A percentile compares a stretch with the other conserved stretches of the same genome.
phyloP scores from a whole-genome alignment of 192 early-diverging fungal genomes.

The Entomortierella parvispora region DNA sequence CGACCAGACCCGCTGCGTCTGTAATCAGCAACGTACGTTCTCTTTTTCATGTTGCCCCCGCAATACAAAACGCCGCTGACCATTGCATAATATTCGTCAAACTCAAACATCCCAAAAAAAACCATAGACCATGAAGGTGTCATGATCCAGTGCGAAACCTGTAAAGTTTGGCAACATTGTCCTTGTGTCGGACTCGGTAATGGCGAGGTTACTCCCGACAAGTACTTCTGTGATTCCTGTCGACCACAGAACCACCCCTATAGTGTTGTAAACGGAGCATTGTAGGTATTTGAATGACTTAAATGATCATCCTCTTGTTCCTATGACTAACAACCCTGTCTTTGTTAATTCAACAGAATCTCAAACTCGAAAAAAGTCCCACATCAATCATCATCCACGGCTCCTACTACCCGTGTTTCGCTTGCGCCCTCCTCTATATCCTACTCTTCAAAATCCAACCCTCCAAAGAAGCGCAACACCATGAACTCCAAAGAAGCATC shows the following conservation, averaged over 20 bases:
- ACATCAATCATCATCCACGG: not conserved
- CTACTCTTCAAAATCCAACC: conserved; percentile 47
- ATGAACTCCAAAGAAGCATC: conserved; percentile 66
- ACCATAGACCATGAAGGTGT: conserved; percentile 63
- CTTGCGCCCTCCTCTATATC: conserved; percentile 1
- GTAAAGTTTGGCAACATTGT: conserved; percentile 66
- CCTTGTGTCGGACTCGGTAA: conserved; percentile 58
- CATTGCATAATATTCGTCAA: too few species aligned
- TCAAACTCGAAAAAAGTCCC: conserved; percentile 22
- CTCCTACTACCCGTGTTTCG: not conserved
- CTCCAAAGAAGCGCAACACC: conserved; percentile 64
- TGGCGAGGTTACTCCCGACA: conserved; percentile 58
- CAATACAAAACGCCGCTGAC: too few species aligned
- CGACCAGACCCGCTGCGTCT: conserved; percentile 62
- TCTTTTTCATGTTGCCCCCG: not conserved
- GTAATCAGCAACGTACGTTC: conserved; percentile 60
- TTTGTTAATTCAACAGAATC: too few species aligned
- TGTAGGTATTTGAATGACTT: conserved; percentile 35
- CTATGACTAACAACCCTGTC: too few species aligned
- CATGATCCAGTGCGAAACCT: conserved; percentile 64
- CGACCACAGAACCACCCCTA: conserved; percentile 56
- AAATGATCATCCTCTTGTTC: not conserved
- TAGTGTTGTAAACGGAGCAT: conserved; percentile 46
- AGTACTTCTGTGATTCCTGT: conserved; percentile 61
- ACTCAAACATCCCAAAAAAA: too few species aligned